Base-by-base conservation (phyloP, 1,284 basidiomycete species). In the Gymnopus androsaceus region DNA sequence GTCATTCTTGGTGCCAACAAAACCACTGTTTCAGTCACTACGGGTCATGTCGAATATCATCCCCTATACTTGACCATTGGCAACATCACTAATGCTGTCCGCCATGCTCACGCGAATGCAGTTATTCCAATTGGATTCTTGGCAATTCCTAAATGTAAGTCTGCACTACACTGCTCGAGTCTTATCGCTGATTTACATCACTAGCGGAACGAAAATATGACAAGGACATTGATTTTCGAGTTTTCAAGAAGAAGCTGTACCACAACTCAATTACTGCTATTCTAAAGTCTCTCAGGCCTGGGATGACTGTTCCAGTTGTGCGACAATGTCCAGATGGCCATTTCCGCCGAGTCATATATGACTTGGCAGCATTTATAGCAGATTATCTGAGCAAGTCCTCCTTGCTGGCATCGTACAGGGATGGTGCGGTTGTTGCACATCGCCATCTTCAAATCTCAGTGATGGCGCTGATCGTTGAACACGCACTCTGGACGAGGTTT, bases 1-100 rank as follows among this genome's bases (percentile, higher is more conserved):
- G 59, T 75, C 5, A 65, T 75, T 14, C 58, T 68, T 2, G 72
- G 73, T 0, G 68, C 67, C 33, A 67, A 75, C 51, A 75, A 75
- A 48, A 75, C 69, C 0, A 72, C 69, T 0, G 67, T 73, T 0
- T 74, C 71, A 0, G 66, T 74, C 7, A 67, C 62, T 1, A 75
- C 73, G 0, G 66, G 74, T 0, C 64, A 75, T 30, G 64, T 67
- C 17, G 66, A 71, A 28, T 72, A 66, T 40, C 69, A 71, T 36
- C 70, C 69, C 0, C 25, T 74, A 0, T 74, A 75, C 53, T 11
- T 66, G 0, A 63, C 60, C 3, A 49, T 63, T 31, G 67, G 70
- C 3, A 67, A 68, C 38, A 19, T 72, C 1, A 31, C 31, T 23
- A 70, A 70, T 47, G 59, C 42, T 33, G 57, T 56, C 2, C 31